These are phyloP conservation scores for Phragmites australis DNA, from an alignment of 176 grass and related monocot species.

Conservation along the genomic window DNA sequence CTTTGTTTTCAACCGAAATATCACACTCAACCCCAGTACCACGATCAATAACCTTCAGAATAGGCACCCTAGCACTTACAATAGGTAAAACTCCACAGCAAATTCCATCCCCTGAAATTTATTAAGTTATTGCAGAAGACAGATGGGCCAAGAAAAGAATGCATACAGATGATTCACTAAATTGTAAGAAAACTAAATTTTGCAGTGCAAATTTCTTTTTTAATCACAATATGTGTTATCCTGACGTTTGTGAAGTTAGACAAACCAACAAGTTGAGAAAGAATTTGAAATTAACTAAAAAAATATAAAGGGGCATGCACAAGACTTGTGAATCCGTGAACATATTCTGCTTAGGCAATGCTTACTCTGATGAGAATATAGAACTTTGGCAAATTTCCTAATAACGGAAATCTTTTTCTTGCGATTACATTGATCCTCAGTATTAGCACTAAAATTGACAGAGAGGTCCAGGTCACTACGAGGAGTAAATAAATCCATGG, in stretches of 20 bases:
- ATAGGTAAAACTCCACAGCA: conserved; percentile 67
- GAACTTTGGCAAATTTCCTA: conserved; percentile 60
- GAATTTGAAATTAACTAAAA: background rate
- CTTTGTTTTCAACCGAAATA: conserved; percentile 89
- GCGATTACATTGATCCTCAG: conserved; percentile 38
- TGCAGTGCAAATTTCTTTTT: too few species aligned
- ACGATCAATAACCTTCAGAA: conserved; percentile 79
- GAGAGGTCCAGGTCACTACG: conserved; percentile 88
- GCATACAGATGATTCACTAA: background rate
- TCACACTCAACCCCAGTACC: conserved; percentile 74
- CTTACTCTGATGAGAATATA: conserved; percentile 84
- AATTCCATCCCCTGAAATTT: conserved; percentile 51
- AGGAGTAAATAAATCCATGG: conserved; percentile 87
- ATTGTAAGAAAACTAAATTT: background rate
- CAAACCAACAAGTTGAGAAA: background rate
- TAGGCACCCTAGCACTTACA: conserved; percentile 72
- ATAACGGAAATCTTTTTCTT: conserved; percentile 60
- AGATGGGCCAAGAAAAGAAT: background rate
- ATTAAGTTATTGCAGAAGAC: conserved; percentile 1
- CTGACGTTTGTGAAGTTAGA: background rate
- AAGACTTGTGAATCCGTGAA: conserved; percentile 16
- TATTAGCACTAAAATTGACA: conserved; percentile 63
- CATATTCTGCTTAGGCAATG: conserved; percentile 15
- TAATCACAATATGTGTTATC: background rate
- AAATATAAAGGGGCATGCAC: background rate